Percentiles rank a stretch among this genome's conserved stretches.
phyloP scores from a whole-genome alignment of 345 rosid genomes.

The Anacardium occidentale region DNA sequence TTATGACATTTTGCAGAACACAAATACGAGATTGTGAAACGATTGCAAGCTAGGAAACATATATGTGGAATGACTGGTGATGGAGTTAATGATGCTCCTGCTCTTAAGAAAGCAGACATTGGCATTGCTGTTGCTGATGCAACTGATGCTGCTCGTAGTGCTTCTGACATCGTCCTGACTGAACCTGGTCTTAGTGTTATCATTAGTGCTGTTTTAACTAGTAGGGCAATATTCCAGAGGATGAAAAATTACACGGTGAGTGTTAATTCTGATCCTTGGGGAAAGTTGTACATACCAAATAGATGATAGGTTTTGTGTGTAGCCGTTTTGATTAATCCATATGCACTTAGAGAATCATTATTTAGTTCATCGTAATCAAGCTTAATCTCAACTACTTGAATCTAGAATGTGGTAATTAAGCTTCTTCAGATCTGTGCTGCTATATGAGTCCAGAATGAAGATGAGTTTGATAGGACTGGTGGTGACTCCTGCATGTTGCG shows the following conservation, averaged over 20 bases:
- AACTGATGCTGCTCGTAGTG: slow-evolving; percentile 76
- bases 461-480: too few species aligned
- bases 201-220: slow-evolving; percentile 63
- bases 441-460: too few species aligned
- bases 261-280: neutral
- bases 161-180: slow-evolving; percentile 66
- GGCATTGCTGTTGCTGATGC: slow-evolving; percentile 78
- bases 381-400: too few species aligned
- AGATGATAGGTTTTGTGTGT: neutral
- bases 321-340: neutral
- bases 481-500: too few species aligned
- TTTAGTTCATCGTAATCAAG: too few species aligned
- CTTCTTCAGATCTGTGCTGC: too few species aligned
- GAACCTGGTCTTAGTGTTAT: slow-evolving; percentile 74
- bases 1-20: slow-evolving; percentile 41
- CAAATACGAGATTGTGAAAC: slow-evolving; percentile 70
- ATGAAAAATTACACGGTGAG: slow-evolving; percentile 75
- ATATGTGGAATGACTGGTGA: slow-evolving; percentile 63
- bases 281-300: neutral
- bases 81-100: slow-evolving; percentile 69
- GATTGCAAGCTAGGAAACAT: slow-evolving; percentile 71
- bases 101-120: slow-evolving; percentile 70
- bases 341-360: too few species aligned
- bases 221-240: slow-evolving; percentile 62
- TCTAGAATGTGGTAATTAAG: too few species aligned